These are phyloP conservation scores for Lichtheimia hyalospora DNA, from an alignment of 371 early-diverging fungal species.

Conservation along the genomic window DNA sequence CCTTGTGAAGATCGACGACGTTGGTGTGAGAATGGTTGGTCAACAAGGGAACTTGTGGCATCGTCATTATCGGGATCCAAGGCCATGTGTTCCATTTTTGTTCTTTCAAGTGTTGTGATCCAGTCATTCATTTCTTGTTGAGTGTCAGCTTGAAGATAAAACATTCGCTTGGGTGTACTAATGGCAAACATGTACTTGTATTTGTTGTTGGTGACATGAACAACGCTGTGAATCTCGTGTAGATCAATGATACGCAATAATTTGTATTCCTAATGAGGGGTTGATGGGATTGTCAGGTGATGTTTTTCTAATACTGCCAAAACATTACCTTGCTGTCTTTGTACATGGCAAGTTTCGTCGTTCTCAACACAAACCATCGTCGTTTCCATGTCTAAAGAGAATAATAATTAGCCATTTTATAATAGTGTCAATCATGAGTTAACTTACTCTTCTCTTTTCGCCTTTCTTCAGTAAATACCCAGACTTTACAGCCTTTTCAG, in stretches of 20 bases:
- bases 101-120: constrained; percentile 58
- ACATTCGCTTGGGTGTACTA: constrained; percentile 73
- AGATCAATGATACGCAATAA: constrained; percentile 73
- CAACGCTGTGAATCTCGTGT: constrained; percentile 72
- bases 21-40: constrained; percentile 40
- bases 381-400: constrained; percentile 76
- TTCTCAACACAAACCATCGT: constrained; percentile 84
- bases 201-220: constrained; percentile 71
- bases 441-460: constrained; percentile 69
- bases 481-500: constrained; percentile 65
- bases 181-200: constrained; percentile 72
- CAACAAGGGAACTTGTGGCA: constrained; percentile 43
- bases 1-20: constrained; percentile 21
- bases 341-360: constrained; percentile 80
- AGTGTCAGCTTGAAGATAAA: constrained; percentile 71
- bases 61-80: constrained; percentile 53
- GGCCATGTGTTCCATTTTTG: constrained; percentile 44
- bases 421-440: neutral
- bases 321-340: constrained; percentile 74
- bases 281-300: neutral
- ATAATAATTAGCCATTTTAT: neutral
- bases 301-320: neutral
- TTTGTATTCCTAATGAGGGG: constrained; percentile 70
- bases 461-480: constrained; percentile 81
- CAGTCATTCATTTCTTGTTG: constrained; percentile 70